A percentile compares a stretch with the other conserved stretches of the same genome.
Evolutionary conservation across 768 basidiomycete genomes (phyloP).

Genomic region (Tremella yokohamensis): DNA sequence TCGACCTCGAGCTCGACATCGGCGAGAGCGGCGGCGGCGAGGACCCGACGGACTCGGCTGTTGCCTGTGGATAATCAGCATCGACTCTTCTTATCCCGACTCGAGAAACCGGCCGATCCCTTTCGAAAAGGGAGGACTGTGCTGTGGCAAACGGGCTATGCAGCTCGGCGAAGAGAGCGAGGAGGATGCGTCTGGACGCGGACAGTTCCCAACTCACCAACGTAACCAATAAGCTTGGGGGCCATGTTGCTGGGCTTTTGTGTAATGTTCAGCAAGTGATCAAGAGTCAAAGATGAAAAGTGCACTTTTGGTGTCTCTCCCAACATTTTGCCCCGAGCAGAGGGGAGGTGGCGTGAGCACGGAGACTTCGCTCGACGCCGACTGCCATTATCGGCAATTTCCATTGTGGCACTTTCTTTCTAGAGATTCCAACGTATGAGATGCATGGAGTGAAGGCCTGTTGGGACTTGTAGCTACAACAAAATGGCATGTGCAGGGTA

Average conservation of each 20-base stretch:
- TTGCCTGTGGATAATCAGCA: slow-evolving; percentile 31
- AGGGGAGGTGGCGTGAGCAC: too few relatives aligned
- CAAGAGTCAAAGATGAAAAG: background rate
- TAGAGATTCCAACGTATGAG: background rate
- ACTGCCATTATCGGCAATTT: slow-evolving; percentile 3
- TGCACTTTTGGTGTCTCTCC: background rate
- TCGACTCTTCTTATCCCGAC: background rate
- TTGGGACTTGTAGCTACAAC: too few relatives aligned
- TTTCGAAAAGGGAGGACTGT: background rate
- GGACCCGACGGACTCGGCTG: slow-evolving; percentile 45
- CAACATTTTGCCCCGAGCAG: background rate
- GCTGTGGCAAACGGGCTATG: slow-evolving; percentile 2
- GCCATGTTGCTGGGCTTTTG: slow-evolving; percentile 23
- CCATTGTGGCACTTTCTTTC: slow-evolving; percentile 3
- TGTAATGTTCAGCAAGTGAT: background rate
- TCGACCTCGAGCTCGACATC: slow-evolving; percentile 75
- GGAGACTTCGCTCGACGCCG: background rate
- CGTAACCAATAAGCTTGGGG: slow-evolving; percentile 28
- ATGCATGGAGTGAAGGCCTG: too few relatives aligned
- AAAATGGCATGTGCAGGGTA: background rate
- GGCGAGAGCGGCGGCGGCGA: slow-evolving; percentile 60
- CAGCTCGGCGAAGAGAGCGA: background rate
- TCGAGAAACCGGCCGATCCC: background rate
- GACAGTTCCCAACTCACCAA: slow-evolving; percentile 12
- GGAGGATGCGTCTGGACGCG: too few relatives aligned